Evolutionary conservation across 2,329 filamentous ascomycete species (phyloP), one percentile per base, ranked within the genome.

Genomic region (Rachicladosporium sp.): DNA sequence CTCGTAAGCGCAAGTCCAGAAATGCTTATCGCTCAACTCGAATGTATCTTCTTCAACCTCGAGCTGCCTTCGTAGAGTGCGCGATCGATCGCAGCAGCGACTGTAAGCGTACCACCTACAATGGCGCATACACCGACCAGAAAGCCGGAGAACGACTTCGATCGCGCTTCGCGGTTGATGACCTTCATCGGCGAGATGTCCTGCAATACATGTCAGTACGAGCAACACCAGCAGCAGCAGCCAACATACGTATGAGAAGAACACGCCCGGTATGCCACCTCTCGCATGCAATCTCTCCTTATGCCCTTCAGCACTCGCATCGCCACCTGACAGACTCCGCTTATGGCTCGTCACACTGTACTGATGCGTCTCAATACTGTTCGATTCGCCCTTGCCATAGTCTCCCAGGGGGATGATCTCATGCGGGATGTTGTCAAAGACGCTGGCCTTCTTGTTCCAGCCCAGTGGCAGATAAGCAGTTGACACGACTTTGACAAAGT

Each of bases 131-230:
- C 76, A 35, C 91, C 91, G 1, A 91, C 89, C 43, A 98, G 64
- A 69, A 98, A 98, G 11, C 84, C 84, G 1, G 85, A 78, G 60
- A 98, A 93, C 4, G 82, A 82, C 70, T 96, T 96, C 44, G 80
- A 70, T 35, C 85, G 77, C 50, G 84, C 81, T 67, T 98, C 93
- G 40, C 88, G 82, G 69, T 98, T 98, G 65, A 98, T 82, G 45
- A 98, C 89, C 68, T 96, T 98, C 91, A 98, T 98, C 4, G 91
- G 91, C 2, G 89, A 96, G 61, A 98, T 98, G 54, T 98, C 91
- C 53, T 58, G 37, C 7, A 27, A 27, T 8, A 27, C 23, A 7
- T 27, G 23, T 27, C 23, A 11, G 39, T 10, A 10, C 23, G 10
- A n/a, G 11, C 13, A 19, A 13, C n/a, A 9, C 9, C 21, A 29